These are phyloP conservation scores for Graphilbum fragrans DNA, from an alignment of 2,329 filamentous ascomycete species.

Conservation along the genomic window DNA sequence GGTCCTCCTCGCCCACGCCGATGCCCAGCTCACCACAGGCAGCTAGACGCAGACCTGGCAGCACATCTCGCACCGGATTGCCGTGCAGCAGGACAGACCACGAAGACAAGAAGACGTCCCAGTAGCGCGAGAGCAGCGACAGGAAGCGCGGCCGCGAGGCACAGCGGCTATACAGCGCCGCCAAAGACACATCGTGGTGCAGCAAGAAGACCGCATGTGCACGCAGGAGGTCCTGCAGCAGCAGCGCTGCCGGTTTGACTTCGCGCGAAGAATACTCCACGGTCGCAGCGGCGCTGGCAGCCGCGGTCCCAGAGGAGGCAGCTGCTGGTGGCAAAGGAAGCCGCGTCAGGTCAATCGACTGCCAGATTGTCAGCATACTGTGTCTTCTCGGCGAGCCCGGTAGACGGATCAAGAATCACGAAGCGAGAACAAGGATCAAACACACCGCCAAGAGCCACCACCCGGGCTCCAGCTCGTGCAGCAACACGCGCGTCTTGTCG, in stretches of 20 bases:
- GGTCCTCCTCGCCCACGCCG: constrained; percentile 90
- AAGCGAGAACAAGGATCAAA: constrained; percentile 6
- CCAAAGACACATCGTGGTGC: constrained; percentile 70
- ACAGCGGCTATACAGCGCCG: constrained; percentile 50
- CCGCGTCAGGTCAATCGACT: constrained; percentile 12
- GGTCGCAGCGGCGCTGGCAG: constrained; percentile 21
- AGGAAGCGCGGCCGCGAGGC: constrained; percentile 58
- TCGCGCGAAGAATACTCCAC: constrained; percentile 84
- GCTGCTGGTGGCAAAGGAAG: constrained; percentile 14
- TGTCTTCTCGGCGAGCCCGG: no score
- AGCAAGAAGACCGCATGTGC: constrained; percentile 78
- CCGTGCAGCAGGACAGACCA: constrained; percentile 91
- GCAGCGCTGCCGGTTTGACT: constrained; percentile 67
- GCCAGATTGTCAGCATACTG: no score
- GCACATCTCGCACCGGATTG: constrained; percentile 70
- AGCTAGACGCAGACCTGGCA: constrained; percentile 76
- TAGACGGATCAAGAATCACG: neutral
- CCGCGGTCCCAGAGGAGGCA: neutral
- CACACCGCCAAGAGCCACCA: constrained; percentile 94
- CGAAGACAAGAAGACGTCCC: constrained; percentile 55
- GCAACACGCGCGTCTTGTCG: constrained; percentile 70
- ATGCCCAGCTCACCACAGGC: constrained; percentile 85
- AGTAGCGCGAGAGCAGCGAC: constrained; percentile 63
- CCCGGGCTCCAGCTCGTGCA: constrained; percentile 75
- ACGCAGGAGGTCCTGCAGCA: constrained; percentile 69